Base-by-base conservation (phyloP, 768 basidiomycete genomes). In the Tulasnella sp. region DNA sequence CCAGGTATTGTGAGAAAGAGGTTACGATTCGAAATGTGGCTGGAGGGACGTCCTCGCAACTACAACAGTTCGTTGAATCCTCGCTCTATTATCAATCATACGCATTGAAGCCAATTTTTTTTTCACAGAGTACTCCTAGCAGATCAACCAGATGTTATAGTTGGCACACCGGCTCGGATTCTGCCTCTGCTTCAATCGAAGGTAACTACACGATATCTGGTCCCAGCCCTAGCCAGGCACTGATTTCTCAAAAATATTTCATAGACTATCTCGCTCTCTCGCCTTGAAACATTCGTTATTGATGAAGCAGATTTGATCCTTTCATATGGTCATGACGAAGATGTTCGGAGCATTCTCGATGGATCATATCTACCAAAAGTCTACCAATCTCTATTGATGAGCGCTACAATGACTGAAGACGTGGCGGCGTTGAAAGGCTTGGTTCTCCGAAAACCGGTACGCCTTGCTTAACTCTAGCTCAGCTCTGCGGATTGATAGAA, bases 231-330 rank as follows among this genome's bases (percentile, higher is more conserved):
- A 24, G 21, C 27, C 27, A 9, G 5, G 17, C 15, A 8, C 27
- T 44, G 2, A 44, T 27, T 25, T 48, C 30, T 49, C 17, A 17
- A 24, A 22, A 42, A n/a, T 22, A 15, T 41, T 43, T 17, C 31
- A 41, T 60, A 89, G 86, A 74, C 81, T 0, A 73, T 98, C 7
- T 77, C 75, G 2, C 72, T 92, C 0, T 66, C 77, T 11, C 75
- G 78, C 0, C 72, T 98, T 29, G 87, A 91, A 48, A 86, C 87
- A 3, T 80, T 99, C 17, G 87, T 94, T 27, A 93, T 99, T 59
- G 96, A 99, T 68, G 96, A 99, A 72, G 96, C 96, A 22, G 96
- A 98, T 68, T 80, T 98, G 38, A 87, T 99, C 53, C 77, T 99
- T 19, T 97, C 93, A 0, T 99, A 98, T 68, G 96, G 96, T 2